Conservation (phyloP, 2,329 filamentous ascomycete genomes). For the Pseudohalonectria lignicola region DNA sequence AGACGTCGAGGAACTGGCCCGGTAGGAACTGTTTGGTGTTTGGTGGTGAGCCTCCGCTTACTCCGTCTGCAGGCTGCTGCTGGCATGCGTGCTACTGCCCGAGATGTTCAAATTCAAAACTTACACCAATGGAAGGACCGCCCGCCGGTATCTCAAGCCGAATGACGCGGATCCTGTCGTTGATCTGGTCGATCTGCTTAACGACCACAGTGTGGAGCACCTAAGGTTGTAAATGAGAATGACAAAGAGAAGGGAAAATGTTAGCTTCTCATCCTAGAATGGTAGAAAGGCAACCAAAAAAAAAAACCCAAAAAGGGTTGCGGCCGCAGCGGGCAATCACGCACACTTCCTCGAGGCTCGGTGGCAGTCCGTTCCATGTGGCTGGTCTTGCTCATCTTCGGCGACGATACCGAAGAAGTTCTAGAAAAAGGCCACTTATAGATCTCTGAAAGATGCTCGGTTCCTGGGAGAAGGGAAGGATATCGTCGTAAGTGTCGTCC, state of each 20-base stretch:
- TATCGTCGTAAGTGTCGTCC: too few relatives aligned
- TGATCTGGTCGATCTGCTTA: slow-evolving; percentile 50
- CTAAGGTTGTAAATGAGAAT: slow-evolving; percentile 15
- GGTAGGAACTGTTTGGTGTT: slow-evolving; percentile 52
- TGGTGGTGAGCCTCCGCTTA: slow-evolving; percentile 6
- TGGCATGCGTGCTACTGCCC: neutral
- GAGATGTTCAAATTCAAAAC: slow-evolving; percentile 2
- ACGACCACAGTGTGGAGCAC: slow-evolving; percentile 51
- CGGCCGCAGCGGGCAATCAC: too few relatives aligned
- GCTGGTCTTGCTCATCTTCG: slow-evolving; percentile 16
- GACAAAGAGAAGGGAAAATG: neutral
- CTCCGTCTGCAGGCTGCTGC: slow-evolving; percentile 5
- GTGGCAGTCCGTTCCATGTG: slow-evolving; percentile 65
- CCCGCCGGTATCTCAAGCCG: slow-evolving; percentile 46
- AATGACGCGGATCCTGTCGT: slow-evolving; percentile 57
- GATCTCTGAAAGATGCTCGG: too few relatives aligned
- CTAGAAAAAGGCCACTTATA: too few relatives aligned
- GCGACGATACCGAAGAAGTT: too few relatives aligned
- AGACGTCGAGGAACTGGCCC: slow-evolving; percentile 83
- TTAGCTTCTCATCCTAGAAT: neutral
- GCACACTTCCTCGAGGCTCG: slow-evolving; percentile 58
- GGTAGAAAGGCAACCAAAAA: neutral
- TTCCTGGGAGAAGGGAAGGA: too few relatives aligned
- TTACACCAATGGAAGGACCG: slow-evolving; percentile 34
- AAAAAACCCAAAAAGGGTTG: too few relatives aligned